Evolutionary conservation across 768 basidiomycete species (phyloP), one percentile per base, ranked within the genome.

Genomic region (Cyclocybe aegerita): DNA sequence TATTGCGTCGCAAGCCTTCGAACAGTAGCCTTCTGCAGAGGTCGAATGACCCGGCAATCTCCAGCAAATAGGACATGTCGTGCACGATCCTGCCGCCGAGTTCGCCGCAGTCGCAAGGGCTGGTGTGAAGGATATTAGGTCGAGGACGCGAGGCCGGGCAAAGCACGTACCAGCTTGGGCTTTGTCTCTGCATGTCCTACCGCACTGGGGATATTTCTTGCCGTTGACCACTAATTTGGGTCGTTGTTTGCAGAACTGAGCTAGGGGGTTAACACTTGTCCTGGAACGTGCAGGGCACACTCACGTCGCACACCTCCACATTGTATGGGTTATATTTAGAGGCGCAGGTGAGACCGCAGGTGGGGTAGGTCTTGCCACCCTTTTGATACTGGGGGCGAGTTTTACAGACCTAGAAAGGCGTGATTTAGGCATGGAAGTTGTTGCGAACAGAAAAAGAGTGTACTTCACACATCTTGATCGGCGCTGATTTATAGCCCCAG

Each of bases 11-110:
- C 65, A 67, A 16, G 9, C 9, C 5, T 42, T 17, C 7, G 59
- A 58, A 43, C 66, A 67, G 42, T 58, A 62, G 12, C 58, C 55
- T n/a, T 42, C 46, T 8, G 40, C 46, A 4, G 23, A 23, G 8
- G 14, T 42, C 10, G 15, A 11, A 4, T 49, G 36, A 14, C 39
- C 38, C 9, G 48, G 38, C 9, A 29, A 48, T 46, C 46, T 62
- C 60, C 63, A 63, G 55, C 66, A 68, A 11, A 63, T 44, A 6
- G 66, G 38, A 48, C 66, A 68, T n/a, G 60, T 61, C 0, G 49
- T 49, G 39, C 61, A 63, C 9, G 23, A 23, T 23, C 23, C 23
- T 4, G 58, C 55, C 0, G 52, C 55, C 9, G 46, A 34, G 34
- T 50, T 48, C 5, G 43, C 38, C 40, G 45, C 52, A 9, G 49